phyloP scores from a whole-genome alignment of 2,329 filamentous ascomycete species.

The Pyrenochaeta sp. region DNA sequence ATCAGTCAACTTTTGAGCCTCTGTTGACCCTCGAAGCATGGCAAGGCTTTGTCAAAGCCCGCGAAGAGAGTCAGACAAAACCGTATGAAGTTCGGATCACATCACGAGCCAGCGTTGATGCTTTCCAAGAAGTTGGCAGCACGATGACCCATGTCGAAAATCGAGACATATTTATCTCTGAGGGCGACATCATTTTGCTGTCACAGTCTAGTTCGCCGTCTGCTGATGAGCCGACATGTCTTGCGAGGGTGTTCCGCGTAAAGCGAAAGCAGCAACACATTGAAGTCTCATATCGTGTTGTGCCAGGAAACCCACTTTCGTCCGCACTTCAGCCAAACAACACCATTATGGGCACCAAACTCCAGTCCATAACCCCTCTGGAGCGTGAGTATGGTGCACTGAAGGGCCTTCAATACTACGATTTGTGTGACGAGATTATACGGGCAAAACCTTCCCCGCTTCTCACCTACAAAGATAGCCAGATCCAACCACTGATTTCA shows the following conservation, averaged over 20 bases:
- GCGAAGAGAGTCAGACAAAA: conserved; percentile 83
- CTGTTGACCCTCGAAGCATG: conserved; percentile 92
- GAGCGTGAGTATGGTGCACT: conserved; percentile 95
- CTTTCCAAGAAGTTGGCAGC: conserved; percentile 90
- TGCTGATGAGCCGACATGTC: conserved; percentile 76
- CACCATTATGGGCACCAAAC: conserved; percentile 77
- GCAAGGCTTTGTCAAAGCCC: conserved; percentile 89
- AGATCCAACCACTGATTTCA: conserved; percentile 71
- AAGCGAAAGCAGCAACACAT: conserved; percentile 81
- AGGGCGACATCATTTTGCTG: conserved; percentile 89
- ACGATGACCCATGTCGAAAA: conserved; percentile 75
- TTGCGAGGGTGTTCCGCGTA: conserved; percentile 83
- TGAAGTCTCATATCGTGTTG: conserved; percentile 87
- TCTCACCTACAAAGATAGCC: conserved; percentile 79
- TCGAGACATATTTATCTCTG: conserved; percentile 75
- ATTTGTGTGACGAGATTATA: conserved; percentile 91
- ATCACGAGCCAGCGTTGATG: conserved; percentile 88
- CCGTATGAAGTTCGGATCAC: conserved; percentile 88
- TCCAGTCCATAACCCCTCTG: conserved; percentile 92
- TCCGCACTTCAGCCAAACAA: conserved; percentile 73
- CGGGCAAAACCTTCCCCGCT: conserved; percentile 90
- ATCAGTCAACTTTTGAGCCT: conserved; percentile 90
- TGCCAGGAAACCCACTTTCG: conserved; percentile 70
- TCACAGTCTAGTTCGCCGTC: conserved; percentile 78
- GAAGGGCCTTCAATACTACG: conserved; percentile 91